These are phyloP conservation scores for Penicillium freii DNA, from an alignment of 2,329 filamentous ascomycete genomes.

Conservation along the genomic window DNA sequence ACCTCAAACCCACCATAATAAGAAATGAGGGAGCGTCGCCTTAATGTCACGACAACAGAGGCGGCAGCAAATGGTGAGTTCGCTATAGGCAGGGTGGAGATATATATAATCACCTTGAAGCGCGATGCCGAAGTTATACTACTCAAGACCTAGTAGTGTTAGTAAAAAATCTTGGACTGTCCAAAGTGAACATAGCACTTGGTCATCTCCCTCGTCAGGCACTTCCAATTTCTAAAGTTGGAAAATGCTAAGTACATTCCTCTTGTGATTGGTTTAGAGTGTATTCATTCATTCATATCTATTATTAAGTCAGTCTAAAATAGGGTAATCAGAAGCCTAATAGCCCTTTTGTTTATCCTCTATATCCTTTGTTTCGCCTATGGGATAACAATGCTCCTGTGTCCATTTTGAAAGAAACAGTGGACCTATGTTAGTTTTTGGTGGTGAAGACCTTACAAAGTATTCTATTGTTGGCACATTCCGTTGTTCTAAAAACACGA, in stretches of 20 bases:
- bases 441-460: background rate
- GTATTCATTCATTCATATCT: background rate
- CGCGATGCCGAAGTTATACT: background rate
- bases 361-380: background rate
- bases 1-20: background rate
- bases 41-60: background rate
- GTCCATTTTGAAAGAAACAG: background rate
- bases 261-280: background rate
- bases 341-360: background rate
- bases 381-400: background rate
- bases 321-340: too few relatives aligned
- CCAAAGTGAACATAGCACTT: background rate
- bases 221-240: background rate
- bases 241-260: background rate
- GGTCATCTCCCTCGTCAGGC: background rate
- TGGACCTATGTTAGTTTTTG: background rate
- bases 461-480: background rate
- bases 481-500: background rate
- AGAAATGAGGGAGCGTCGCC: background rate
- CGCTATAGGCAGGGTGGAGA: background rate
- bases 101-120: background rate
- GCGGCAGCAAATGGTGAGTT: background rate
- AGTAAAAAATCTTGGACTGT: background rate
- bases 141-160: background rate
- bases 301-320: background rate